These are phyloP conservation scores for Cucumis sativus DNA, from an alignment of 306 rosid genomes.

Conservation along the genomic window Cucumber_9930_V3 NC_026660.2:24923001-24923500, in stretches of 20 bases:
- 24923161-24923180: background rate
- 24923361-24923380: background rate
- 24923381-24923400: background rate
- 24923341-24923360: background rate
- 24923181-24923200: background rate
- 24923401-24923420: background rate
- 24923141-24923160: background rate
- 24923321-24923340: background rate
- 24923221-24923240: background rate
- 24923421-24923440: background rate
- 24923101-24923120: background rate
- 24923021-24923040: background rate
- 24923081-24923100: background rate
- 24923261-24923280: background rate
- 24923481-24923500: slow-evolving; percentile 13
- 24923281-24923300: background rate
- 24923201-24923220: background rate
- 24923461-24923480: slow-evolving; percentile 45
- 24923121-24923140: background rate
- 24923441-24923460: slow-evolving; percentile 44
- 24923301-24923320: background rate
- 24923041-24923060: background rate
- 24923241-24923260: background rate
- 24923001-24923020: background rate
- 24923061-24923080: background rate